Evolutionary conservation across 2,329 filamentous ascomycete genomes (phyloP).

Genomic region (Plenodomus tracheiphilus): DNA sequence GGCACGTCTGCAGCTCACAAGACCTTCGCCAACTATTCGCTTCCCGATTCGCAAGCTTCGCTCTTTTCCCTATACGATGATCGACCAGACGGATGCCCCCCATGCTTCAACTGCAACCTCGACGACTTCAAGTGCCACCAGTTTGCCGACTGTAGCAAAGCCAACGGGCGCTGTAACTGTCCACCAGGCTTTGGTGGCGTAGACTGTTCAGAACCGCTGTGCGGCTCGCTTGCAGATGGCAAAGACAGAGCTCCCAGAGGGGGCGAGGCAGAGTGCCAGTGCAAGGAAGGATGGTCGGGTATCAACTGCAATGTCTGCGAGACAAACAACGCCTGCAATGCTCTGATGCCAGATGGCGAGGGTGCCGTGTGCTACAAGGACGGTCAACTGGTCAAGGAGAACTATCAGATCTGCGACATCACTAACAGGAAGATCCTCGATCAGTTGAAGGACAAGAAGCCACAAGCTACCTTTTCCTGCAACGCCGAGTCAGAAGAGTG

Average conservation of each 20-base stretch:
- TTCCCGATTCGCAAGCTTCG: conserved; percentile 50
- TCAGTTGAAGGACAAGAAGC: conserved; percentile 79
- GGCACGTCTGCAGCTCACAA: conserved; percentile 31
- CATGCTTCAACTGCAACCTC: conserved; percentile 97
- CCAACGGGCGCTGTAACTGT: conserved; percentile 90
- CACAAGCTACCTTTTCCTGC: conserved; percentile 94
- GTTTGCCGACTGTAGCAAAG: conserved; percentile 84
- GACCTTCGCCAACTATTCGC: conserved; percentile 52
- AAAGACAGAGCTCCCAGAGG: conserved; percentile 73
- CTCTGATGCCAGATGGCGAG: conserved; percentile 79
- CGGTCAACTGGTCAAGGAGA: conserved; percentile 87
- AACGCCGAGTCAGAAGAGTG: conserved; percentile 74
- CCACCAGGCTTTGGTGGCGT: conserved; percentile 91
- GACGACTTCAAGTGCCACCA: conserved; percentile 91
- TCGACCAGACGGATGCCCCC: conserved; percentile 76
- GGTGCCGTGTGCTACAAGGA: conserved; percentile 91
- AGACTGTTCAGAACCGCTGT: conserved; percentile 88
- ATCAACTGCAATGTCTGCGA: conserved; percentile 97
- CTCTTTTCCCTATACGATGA: conserved; percentile 73
- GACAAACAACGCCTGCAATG: conserved; percentile 79
- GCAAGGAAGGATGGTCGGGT: conserved; percentile 90
- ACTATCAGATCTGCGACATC: conserved; percentile 97
- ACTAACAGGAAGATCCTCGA: conserved; percentile 93
- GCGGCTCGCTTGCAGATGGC: conserved; percentile 83
- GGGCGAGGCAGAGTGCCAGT: conserved; percentile 70